Percentiles rank a stretch among this genome's conserved stretches.
Conservation (phyloP, 2,329 filamentous ascomycete genomes). For the Aspergillus aculeatus region DNA sequence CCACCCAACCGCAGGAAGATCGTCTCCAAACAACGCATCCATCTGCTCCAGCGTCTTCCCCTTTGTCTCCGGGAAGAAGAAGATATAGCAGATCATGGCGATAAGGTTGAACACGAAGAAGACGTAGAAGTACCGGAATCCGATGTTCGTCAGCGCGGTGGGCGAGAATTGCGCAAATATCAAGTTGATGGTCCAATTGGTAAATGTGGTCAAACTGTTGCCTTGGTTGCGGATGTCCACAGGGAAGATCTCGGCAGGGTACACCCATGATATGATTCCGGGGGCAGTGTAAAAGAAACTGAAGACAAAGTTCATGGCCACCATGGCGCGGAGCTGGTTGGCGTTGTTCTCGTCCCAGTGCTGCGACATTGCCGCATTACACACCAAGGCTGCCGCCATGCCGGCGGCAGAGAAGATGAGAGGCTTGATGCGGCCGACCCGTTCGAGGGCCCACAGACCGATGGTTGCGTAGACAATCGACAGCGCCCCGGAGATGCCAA, state of each 20-base stretch:
- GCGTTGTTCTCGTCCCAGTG: conserved; percentile 34
- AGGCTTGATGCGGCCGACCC: conserved; percentile 48
- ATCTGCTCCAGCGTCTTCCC: conserved; percentile 31
- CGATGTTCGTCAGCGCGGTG: conserved; percentile 40
- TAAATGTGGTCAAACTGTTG: conserved; percentile 43
- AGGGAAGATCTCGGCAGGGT: conserved; percentile 48
- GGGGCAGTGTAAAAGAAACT: conserved; percentile 44
- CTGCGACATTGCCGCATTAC: conserved; percentile 42
- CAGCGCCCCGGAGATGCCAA: conserved; percentile 50
- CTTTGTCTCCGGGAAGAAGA: conserved; percentile 35
- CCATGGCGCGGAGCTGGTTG: conserved; percentile 43
- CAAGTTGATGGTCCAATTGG: conserved; percentile 47
- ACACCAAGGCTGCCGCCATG: conserved; percentile 38
- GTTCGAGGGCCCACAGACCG: conserved; percentile 47
- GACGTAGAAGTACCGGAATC: conserved; percentile 50
- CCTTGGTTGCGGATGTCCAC: conserved; percentile 41
- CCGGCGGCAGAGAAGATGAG: conserved; percentile 44
- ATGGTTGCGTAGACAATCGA: conserved; percentile 49
- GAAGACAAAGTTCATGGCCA: conserved; percentile 49
- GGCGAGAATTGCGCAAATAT: conserved; percentile 52
- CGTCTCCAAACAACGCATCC: conserved; percentile 26
- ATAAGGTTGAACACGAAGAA: conserved; percentile 50
- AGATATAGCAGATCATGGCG: conserved; percentile 35
- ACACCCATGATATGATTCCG: conserved; percentile 47
- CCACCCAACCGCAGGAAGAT: not conserved